These are phyloP conservation scores for Stephania cephalantha DNA, from an alignment of 164 flowering plant genomes.

Conservation along the genomic window DNA sequence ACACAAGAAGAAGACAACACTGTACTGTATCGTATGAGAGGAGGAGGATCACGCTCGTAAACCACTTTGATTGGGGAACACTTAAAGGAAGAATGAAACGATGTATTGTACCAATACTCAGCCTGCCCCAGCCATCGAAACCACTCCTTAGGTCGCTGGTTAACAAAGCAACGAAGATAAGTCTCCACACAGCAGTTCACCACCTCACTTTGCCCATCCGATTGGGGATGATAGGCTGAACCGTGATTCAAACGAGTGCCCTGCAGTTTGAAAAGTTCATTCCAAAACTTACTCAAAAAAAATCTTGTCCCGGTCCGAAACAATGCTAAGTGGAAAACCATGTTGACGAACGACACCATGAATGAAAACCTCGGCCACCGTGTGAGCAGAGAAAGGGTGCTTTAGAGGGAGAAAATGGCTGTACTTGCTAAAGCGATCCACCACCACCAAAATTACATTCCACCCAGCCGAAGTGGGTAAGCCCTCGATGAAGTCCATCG, in stretches of 20 bases:
- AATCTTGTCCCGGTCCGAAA: neutral
- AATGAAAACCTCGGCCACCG: neutral
- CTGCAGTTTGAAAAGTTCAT: neutral
- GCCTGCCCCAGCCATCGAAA: neutral
- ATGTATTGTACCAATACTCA: neutral
- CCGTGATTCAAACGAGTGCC: no score
- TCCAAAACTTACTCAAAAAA: neutral
- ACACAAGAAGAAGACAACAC: no score
- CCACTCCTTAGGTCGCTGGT: neutral
- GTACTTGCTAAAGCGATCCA: neutral
- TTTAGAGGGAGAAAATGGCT: neutral
- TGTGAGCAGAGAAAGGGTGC: no score
- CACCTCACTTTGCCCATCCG: no score
- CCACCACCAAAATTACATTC: neutral
- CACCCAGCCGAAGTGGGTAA: neutral
- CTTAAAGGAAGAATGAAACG: neutral
- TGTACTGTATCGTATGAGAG: no score
- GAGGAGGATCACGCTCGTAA: no score
- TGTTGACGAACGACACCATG: neutral
- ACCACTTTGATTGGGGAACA: no score
- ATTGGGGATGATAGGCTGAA: no score
- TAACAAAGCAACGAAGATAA: no score
- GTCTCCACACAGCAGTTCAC: no score
- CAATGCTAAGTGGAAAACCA: neutral
- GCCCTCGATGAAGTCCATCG: slow-evolving; percentile 8